Evolutionary conservation across 352 stramenopile species (phyloP).

Genomic region (Peronospora tabacina): DNA sequence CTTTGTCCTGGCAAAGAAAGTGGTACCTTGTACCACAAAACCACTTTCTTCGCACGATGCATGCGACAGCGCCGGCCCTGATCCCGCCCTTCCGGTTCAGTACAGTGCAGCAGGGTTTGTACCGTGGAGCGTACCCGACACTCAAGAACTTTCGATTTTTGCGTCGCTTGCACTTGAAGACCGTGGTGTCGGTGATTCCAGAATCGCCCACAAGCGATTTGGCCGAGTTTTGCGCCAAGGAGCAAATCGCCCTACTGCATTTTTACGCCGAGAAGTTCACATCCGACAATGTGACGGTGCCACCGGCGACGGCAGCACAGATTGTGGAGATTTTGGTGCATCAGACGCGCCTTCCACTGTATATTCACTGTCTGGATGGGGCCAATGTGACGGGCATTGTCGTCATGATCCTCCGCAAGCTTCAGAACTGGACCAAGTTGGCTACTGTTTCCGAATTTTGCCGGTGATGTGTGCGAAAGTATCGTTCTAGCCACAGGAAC

Average conservation of each 20-base stretch:
- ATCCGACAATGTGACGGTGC: slow-evolving; percentile 81
- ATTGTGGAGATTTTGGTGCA: slow-evolving; percentile 77
- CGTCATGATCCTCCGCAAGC: slow-evolving; percentile 82
- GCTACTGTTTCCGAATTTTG: slow-evolving; percentile 80
- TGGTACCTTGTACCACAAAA: slow-evolving; percentile 16
- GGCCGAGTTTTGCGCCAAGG: slow-evolving; percentile 54
- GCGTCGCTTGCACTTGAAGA: slow-evolving; percentile 61
- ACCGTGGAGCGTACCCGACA: slow-evolving; percentile 76
- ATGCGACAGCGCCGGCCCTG: slow-evolving; percentile 52
- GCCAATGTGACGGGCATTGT: slow-evolving; percentile 83
- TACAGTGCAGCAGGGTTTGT: slow-evolving; percentile 71
- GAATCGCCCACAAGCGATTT: slow-evolving; percentile 74
- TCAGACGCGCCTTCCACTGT: slow-evolving; percentile 70
- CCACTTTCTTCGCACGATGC: slow-evolving; percentile 12
- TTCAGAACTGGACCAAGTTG: slow-evolving; percentile 86
- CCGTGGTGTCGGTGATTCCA: slow-evolving; percentile 71
- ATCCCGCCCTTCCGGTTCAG: slow-evolving; percentile 86
- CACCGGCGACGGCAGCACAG: slow-evolving; percentile 55
- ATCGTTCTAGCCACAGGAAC: neutral
- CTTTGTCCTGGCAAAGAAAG: slow-evolving; percentile 9
- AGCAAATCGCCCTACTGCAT: slow-evolving; percentile 66
- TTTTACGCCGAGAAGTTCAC: slow-evolving; percentile 86
- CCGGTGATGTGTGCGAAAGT: slow-evolving; percentile 17
- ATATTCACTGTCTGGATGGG: slow-evolving; percentile 84
- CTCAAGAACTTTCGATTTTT: slow-evolving; percentile 86